These are phyloP conservation scores for Fusarium subtropicale DNA, from an alignment of 2,329 filamentous ascomycete genomes.

Conservation along the genomic window DNA sequence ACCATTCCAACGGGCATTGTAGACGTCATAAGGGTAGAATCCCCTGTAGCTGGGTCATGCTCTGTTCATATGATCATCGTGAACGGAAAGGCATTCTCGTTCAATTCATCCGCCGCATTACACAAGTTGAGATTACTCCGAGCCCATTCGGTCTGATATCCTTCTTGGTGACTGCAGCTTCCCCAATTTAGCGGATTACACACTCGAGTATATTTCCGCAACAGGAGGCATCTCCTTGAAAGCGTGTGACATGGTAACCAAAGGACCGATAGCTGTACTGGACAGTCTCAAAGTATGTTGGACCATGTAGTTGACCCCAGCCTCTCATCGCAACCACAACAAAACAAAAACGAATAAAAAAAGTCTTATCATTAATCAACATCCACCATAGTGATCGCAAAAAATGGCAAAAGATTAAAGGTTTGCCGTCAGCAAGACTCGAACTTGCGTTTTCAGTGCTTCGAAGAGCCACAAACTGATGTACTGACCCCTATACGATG, in stretches of 20 bases:
- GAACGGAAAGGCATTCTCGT: neutral
- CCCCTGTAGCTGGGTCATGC: neutral
- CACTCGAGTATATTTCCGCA: slow-evolving; percentile 28
- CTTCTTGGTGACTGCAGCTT: slow-evolving; percentile 7
- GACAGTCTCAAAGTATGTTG: neutral
- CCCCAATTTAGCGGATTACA: slow-evolving; percentile 31
- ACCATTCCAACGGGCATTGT: slow-evolving; percentile 2
- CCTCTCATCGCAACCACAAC: neutral
- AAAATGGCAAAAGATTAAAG: slow-evolving; percentile 11
- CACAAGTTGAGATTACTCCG: slow-evolving; percentile 32
- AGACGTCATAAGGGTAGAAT: slow-evolving; percentile 12
- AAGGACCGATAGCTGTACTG: slow-evolving; percentile 36
- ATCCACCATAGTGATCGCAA: rapidly evolving
- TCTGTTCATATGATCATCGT: neutral
- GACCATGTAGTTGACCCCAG: neutral
- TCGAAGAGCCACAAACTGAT: slow-evolving; percentile 40
- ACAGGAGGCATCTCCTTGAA: slow-evolving; percentile 34
- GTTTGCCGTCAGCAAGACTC: slow-evolving; percentile 41
- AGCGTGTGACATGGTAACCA: slow-evolving; percentile 26
- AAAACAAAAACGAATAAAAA: neutral
- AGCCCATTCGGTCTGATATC: slow-evolving; percentile 1
- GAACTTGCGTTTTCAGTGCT: slow-evolving; percentile 44
- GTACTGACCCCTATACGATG: slow-evolving; percentile 44
- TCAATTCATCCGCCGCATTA: slow-evolving; percentile 16
- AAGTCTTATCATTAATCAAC: neutral